Evolutionary conservation across 768 basidiomycete species (phyloP), one percentile per base, ranked within the genome.

Genomic region (Rhodotorula diobovata): DNA sequence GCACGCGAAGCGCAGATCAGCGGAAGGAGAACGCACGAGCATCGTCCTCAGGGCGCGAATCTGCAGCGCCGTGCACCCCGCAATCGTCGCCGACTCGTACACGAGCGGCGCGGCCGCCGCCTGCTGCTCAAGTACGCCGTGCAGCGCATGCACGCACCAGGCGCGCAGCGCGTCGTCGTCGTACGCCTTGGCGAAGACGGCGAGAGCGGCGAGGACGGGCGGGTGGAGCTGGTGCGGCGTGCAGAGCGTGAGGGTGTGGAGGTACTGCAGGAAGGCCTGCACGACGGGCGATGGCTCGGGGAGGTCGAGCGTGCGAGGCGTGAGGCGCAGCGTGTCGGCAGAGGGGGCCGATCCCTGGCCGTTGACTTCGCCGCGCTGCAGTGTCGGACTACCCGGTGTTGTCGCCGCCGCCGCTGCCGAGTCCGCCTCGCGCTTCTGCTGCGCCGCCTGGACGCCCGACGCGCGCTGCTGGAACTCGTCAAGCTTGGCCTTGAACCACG

Each of bases 31-130:
- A 63, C 79, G 58, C 54, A 78, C 76, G 57, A 76, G 75, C 12
- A 66, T 76, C 65, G 75, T 66, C 68, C 72, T 76, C 67, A 84
- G 86, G 61, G 81, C 89, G 88, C 93, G 84, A 76, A 96, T 92
- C 78, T 96, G 93, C 67, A 97, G 82, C 78, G 74, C 90, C 89
- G 72, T 91, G 79, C 89, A 90, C 73, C 87, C 90, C 78, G 91
- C 93, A 9, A 97, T 82, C 6, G 94, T 95, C 16, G 94, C 91
- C 18, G 96, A 93, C 79, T 96, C 93, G 79, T 97, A 97, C 55
- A 97, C 89, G 37, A 90, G 90, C 30, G 94, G 90, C 37, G 90
- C 76, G 0, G 35, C 48, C n/a, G 34, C 41, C 23, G 23, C 37
- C n/a, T 59, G 63, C 11, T 37, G 32, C 39, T 53, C 45, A n/a